Percentiles rank a stretch among this genome's conserved stretches.
phyloP scores from a whole-genome alignment of 2,329 filamentous ascomycete species.

The Atkinsonella texensis region DNA sequence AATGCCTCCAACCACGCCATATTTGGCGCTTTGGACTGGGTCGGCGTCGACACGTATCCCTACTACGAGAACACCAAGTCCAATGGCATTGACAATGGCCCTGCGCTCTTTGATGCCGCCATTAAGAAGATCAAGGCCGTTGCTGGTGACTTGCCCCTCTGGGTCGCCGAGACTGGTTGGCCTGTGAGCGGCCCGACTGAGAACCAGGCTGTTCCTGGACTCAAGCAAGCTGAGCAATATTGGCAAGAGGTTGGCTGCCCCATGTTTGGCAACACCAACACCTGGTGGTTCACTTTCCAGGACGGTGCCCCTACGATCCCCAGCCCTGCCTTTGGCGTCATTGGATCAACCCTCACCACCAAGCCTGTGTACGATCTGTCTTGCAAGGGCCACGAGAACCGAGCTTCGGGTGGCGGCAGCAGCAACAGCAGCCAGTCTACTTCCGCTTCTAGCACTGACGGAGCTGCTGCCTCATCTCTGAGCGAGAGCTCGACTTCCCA shows the following conservation, averaged over 20 bases:
- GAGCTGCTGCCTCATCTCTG: too few relatives aligned
- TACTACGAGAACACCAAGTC: slow-evolving; percentile 64
- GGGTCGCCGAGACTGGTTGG: slow-evolving; percentile 85
- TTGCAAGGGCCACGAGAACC: slow-evolving; percentile 28
- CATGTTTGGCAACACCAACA: slow-evolving; percentile 50
- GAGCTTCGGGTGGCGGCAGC: neutral
- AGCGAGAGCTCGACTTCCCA: too few relatives aligned
- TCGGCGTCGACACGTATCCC: slow-evolving; percentile 76
- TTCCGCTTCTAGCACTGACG: slow-evolving; percentile 1
- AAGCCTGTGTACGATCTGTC: slow-evolving; percentile 52
- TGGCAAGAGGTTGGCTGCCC: slow-evolving; percentile 71
- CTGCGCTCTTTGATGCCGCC: slow-evolving; percentile 56
- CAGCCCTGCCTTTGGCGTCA: slow-evolving; percentile 59
- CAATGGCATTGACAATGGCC: slow-evolving; percentile 54
- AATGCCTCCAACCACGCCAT: slow-evolving; percentile 62
- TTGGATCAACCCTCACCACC: slow-evolving; percentile 39
- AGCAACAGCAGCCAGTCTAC: neutral
- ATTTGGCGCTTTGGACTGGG: slow-evolving; percentile 59
- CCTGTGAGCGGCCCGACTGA: slow-evolving; percentile 57
- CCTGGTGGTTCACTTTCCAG: slow-evolving; percentile 70
- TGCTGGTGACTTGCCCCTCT: slow-evolving; percentile 57
- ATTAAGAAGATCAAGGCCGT: slow-evolving; percentile 46
- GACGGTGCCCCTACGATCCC: slow-evolving; percentile 49
- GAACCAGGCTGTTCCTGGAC: slow-evolving; percentile 50
- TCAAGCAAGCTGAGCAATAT: slow-evolving; percentile 62